Conservation (phyloP, 768 basidiomycete species). For the Kondoa subrosea region DNA sequence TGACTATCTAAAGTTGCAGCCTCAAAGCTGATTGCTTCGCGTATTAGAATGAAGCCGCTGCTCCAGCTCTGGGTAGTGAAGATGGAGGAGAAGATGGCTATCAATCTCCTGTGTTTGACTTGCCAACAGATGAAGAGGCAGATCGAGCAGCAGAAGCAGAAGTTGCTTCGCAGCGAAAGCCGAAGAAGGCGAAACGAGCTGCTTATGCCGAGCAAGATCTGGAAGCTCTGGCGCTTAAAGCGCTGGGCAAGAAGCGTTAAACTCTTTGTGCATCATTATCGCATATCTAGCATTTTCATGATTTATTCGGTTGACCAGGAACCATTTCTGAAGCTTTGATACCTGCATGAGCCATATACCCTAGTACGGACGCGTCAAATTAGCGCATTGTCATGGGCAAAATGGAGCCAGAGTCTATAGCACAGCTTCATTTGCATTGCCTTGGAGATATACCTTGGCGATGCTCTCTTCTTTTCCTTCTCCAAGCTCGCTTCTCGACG, state of each 20-base stretch:
- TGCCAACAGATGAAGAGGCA: conserved; percentile 32
- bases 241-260: conserved; percentile 15
- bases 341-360: too few relatives aligned
- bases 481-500: neutral
- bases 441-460: neutral
- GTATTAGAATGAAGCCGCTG: neutral
- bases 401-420: too few relatives aligned
- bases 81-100: conserved; percentile 44
- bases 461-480: neutral
- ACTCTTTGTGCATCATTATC: too few relatives aligned
- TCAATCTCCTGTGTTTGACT: conserved; percentile 52
- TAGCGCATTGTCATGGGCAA: too few relatives aligned
- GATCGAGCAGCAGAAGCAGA: conserved; percentile 6
- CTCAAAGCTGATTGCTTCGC: conserved; percentile 27
- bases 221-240: conserved; percentile 24
- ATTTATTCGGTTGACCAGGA: neutral
- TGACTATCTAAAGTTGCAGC: conserved; percentile 35
- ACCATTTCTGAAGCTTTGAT: too few relatives aligned
- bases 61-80: conserved; percentile 14
- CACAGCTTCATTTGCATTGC: neutral
- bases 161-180: conserved; percentile 8
- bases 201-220: conserved; percentile 20
- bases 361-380: too few relatives aligned
- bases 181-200: conserved; percentile 2
- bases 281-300: too few relatives aligned